phyloP scores from a whole-genome alignment of 1,139 yeast species.

The Zhuliangozyma blackwelliae region DNA sequence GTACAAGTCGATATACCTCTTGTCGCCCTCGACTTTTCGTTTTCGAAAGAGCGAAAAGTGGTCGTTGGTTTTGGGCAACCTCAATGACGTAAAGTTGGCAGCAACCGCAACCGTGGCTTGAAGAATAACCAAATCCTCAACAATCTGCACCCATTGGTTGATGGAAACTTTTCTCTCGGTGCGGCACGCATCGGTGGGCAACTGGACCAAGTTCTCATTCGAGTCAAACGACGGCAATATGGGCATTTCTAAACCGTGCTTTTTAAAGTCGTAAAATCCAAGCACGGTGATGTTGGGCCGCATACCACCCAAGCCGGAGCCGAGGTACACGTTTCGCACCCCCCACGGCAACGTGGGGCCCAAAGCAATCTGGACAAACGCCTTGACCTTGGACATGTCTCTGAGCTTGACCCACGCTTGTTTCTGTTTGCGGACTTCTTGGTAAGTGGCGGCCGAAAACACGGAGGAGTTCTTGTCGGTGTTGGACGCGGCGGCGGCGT shows the following conservation, averaged over 20 bases:
- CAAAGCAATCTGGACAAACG: slow-evolving; percentile 87
- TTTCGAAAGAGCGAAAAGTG: slow-evolving; percentile 17
- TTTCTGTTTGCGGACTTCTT: slow-evolving; percentile 67
- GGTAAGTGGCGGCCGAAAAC: slow-evolving; percentile 37
- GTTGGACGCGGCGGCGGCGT: slow-evolving; percentile 14
- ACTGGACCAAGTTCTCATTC: slow-evolving; percentile 14
- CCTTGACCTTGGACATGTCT: slow-evolving; percentile 74
- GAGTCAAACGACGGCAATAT: slow-evolving; percentile 14
- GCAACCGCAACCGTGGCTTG: slow-evolving; percentile 93
- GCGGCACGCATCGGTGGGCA: slow-evolving; percentile 82
- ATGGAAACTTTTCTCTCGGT: slow-evolving; percentile 67
- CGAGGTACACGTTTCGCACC: slow-evolving; percentile 84
- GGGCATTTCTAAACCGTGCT: slow-evolving; percentile 36
- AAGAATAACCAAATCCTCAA: slow-evolving; percentile 90
- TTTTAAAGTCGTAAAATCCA: slow-evolving; percentile 71
- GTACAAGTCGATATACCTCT: slow-evolving; percentile 73
- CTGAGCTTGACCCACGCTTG: slow-evolving; percentile 81
- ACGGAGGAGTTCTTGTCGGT: slow-evolving; percentile 15
- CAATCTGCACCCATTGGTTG: slow-evolving; percentile 84
- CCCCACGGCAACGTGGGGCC: slow-evolving; percentile 94
- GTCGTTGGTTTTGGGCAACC: slow-evolving; percentile 43
- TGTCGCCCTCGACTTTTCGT: slow-evolving; percentile 16
- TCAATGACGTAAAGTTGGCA: slow-evolving; percentile 67
- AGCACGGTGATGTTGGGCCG: slow-evolving; percentile 89
- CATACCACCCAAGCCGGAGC: slow-evolving; percentile 97